Base-by-base conservation (phyloP, 2,329 filamentous ascomycete genomes). In the Septoria petroselini region DNA sequence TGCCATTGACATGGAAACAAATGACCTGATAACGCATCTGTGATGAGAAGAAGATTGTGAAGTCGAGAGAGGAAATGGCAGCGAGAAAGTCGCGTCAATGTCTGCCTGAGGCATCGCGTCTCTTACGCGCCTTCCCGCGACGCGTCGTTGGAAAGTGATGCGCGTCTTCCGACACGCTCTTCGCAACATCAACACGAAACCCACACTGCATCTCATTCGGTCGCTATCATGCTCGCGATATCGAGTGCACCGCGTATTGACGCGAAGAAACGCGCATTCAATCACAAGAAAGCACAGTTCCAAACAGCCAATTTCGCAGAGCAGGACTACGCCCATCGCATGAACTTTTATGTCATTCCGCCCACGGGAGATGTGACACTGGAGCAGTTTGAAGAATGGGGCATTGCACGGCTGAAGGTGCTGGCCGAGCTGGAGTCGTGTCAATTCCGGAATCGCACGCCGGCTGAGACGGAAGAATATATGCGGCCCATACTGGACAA, bases 381-480 rank as follows among this genome's bases (percentile, higher is more conserved):
- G 34, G 93, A 98, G 67, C 85, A 98, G 67, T 98, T 98, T 64
- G 93, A 98, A 68, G 90, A 95, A 79, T 98, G 93, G 93, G 93
- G 91, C 8, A 97, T 98, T 64, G 88, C 95, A 64, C 79, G 93
- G 50, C 70, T 98, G 58, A 85, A 89, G 72, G 87, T 94, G 42
- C 83, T 94, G 53, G 86, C 86, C 48, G 88, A 94, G 70, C 77
- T 98, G 48, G 93, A 98, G 76, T 85, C 90, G 58, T 97, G 93
- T 71, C 91, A 88, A 17, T 96, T 96, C 73, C 87, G 93, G 68
- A 97, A 97, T 75, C 88, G 86, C 63, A 78, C 84, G 15, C 81
- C 82, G n/a, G 77, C 83, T 58, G 93, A 98, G 70, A 95, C 90
- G 14, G 81, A 82, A 15, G 72, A 78, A 4, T 86, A 95, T 70